Evolutionary conservation across 1,139 yeast species (phyloP).

Genomic region (Diutina pseudorugosa): DNA sequence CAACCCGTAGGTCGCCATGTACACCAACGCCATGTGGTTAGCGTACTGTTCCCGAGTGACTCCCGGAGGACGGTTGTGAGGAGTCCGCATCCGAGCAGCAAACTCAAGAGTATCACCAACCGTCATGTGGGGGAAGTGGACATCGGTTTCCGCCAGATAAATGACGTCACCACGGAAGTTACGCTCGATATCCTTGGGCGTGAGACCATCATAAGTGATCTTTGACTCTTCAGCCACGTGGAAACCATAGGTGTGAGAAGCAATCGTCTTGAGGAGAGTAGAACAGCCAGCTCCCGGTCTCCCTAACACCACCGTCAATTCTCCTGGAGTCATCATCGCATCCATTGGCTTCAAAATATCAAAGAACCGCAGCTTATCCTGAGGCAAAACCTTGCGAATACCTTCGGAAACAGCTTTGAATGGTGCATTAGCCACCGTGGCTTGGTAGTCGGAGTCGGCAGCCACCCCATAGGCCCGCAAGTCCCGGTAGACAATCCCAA

Average conservation of each 20-base stretch:
- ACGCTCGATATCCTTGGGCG: conserved; percentile 1
- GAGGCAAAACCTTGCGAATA: neutral
- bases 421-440: conserved; percentile 48
- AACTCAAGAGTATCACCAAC: conserved; percentile 5
- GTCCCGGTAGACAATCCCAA: conserved; percentile 61
- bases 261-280: conserved; percentile 58
- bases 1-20: conserved; percentile 7
- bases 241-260: conserved; percentile 66
- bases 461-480: conserved; percentile 68
- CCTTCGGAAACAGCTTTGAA: conserved; percentile 5
- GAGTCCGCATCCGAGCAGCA: conserved; percentile 5
- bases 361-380: conserved; percentile 12
- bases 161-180: conserved; percentile 6
- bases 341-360: conserved; percentile 60
- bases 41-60: conserved; percentile 4
- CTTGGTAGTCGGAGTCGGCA: conserved; percentile 68
- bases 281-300: conserved; percentile 85
- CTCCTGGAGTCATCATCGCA: conserved; percentile 58
- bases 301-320: conserved; percentile 64
- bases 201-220: conserved; percentile 5
- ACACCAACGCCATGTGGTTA: conserved; percentile 5
- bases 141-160: conserved; percentile 5
- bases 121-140: conserved; percentile 5
- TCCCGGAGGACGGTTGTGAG: conserved; percentile 4
- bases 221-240: conserved; percentile 19